A percentile compares a stretch with the other conserved stretches of the same genome.
phyloP scores from a whole-genome alignment of 2,329 filamentous ascomycete species.

The Aspergillus candidus region DNA sequence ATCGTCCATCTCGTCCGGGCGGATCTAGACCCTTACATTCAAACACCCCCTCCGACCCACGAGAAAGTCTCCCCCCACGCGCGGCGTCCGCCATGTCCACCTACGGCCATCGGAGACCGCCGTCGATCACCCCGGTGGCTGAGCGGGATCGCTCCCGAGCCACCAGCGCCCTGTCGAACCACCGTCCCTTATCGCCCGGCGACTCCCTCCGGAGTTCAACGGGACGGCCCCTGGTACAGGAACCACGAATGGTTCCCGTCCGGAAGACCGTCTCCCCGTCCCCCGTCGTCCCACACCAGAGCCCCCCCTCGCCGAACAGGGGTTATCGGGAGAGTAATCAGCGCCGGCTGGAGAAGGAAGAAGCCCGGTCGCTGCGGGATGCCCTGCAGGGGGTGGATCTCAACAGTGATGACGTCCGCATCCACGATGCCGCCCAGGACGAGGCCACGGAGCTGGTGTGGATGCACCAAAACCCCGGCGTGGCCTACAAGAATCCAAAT shows the following conservation, averaged over 20 bases:
- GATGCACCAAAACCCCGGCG: constrained; percentile 53
- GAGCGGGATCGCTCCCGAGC: constrained; percentile 29
- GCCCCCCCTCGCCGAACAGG: constrained; percentile 32
- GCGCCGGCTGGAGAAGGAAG: constrained; percentile 53
- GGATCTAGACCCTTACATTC: constrained; percentile 56
- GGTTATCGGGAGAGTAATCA: constrained; percentile 50
- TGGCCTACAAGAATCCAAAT: constrained; percentile 45
- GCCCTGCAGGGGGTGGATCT: constrained; percentile 56
- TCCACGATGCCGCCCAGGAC: constrained; percentile 54
- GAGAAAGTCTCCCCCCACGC: constrained; percentile 33
- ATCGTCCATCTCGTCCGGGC: constrained; percentile 51
- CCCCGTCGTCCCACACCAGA: constrained; percentile 25
- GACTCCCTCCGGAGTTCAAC: constrained; percentile 22
- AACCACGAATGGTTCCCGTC: constrained; percentile 27
- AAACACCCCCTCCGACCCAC: constrained; percentile 30
- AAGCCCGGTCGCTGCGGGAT: constrained; percentile 50
- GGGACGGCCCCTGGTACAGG: constrained; percentile 36
- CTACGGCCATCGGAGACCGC: constrained; percentile 19
- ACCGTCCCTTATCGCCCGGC: constrained; percentile 30
- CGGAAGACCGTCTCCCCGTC: constrained; percentile 35
- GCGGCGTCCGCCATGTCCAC: constrained; percentile 41
- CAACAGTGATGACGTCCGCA: constrained; percentile 44
- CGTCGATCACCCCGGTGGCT: constrained; percentile 12
- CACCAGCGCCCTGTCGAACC: constrained; percentile 35
- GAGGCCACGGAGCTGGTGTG: constrained; percentile 61